Conservation (phyloP, 768 basidiomycete genomes). For the Dioszegia aurantiaca region DNA sequence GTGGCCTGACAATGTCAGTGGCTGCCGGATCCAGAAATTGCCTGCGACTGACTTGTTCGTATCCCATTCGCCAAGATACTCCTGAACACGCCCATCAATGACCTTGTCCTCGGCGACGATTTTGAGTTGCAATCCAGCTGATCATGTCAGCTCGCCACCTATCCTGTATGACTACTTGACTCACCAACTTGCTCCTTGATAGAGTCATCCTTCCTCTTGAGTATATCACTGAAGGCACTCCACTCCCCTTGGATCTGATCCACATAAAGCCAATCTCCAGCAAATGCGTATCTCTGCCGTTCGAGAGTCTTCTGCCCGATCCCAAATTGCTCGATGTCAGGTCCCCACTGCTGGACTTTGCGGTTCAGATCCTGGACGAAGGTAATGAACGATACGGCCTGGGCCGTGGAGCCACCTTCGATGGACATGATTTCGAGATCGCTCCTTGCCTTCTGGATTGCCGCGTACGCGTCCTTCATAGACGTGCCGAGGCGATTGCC, state of each 20-base stretch:
- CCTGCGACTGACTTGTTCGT: conserved; percentile 61
- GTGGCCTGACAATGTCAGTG: conserved; percentile 57
- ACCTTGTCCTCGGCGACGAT: conserved; percentile 99
- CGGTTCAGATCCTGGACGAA: conserved; percentile 98
- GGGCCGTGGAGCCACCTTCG: conserved; percentile 88
- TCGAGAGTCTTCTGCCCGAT: conserved; percentile 96
- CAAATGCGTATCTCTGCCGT: conserved; percentile 93
- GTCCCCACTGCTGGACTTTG: conserved; percentile 93
- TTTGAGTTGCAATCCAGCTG: conserved; percentile 96
- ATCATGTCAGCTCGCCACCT: conserved; percentile 13
- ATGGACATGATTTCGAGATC: conserved; percentile 96
- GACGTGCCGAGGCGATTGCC: conserved; percentile 87
- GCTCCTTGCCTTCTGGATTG: conserved; percentile 87
- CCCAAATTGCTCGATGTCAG: conserved; percentile 90
- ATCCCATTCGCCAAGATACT: conserved; percentile 90
- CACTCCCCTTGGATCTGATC: conserved; percentile 97
- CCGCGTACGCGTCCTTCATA: conserved; percentile 97
- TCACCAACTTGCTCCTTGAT: conserved; percentile 96
- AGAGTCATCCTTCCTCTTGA: conserved; percentile 95
- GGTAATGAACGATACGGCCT: conserved; percentile 97
- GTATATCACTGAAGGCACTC: conserved; percentile 96
- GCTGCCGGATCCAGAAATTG: background rate
- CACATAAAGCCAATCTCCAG: conserved; percentile 95
- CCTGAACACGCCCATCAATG: conserved; percentile 89
- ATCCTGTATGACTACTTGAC: conserved; percentile 27